A percentile compares a stretch with the other conserved stretches of the same genome.
Conservation (phyloP, 305 asterid genomes). For the Solanum hybrid region DNA sequence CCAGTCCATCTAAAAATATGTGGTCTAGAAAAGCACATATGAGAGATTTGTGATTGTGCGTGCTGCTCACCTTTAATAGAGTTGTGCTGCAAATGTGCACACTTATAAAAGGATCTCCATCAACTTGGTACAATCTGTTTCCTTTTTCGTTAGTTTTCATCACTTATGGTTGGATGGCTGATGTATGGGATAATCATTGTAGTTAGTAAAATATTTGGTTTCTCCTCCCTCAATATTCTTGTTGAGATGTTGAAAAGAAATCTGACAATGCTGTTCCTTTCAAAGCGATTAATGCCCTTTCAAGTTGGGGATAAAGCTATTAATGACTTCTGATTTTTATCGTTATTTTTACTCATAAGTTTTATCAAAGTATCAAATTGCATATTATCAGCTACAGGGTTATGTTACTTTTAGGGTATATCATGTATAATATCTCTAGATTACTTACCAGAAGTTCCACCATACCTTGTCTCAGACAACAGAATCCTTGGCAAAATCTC, state of each 20-base stretch:
- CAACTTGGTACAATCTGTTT: neutral
- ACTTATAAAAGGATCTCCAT: neutral
- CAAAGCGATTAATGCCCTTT: neutral
- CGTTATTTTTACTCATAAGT: neutral
- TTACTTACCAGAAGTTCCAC: neutral
- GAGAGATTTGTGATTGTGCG: neutral
- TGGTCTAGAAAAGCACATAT: neutral
- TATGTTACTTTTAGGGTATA: neutral
- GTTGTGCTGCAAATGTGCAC: neutral
- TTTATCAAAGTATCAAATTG: neutral
- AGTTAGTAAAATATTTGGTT: neutral
- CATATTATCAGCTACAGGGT: neutral
- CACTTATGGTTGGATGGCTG: neutral
- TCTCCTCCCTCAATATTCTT: neutral
- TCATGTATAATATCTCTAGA: neutral
- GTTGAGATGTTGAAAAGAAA: neutral
- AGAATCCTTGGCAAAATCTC: conserved; percentile 44
- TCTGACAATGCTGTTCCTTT: neutral
- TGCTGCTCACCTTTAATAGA: neutral
- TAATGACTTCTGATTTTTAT: neutral
- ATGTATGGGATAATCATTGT: neutral
- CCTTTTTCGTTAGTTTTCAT: neutral
- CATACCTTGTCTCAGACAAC: conserved; percentile 35
- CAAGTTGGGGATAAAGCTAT: neutral
- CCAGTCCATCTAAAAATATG: neutral